Evolutionary conservation across 306 rosid species (phyloP).

Genomic region (Medicago ruthenica): DNA sequence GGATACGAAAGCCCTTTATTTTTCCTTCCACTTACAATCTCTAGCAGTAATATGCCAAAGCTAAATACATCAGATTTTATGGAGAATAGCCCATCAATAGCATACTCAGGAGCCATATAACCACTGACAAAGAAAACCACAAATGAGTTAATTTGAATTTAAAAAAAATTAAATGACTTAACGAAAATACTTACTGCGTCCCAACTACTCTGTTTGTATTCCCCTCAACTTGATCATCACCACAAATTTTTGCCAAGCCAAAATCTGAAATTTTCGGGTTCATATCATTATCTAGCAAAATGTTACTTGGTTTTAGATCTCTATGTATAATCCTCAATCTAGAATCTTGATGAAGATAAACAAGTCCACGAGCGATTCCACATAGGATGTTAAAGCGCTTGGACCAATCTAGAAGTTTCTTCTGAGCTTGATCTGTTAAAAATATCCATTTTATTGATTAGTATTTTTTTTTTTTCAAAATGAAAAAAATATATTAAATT

Average conservation of each 20-base stretch:
- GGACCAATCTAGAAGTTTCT: conserved; percentile 18
- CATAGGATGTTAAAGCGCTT: conserved; percentile 19
- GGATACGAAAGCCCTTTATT: neutral
- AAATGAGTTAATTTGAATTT: neutral
- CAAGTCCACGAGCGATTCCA: conserved; percentile 27
- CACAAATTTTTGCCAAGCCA: conserved; percentile 30
- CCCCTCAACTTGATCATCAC: conserved; percentile 29
- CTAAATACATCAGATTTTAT: conserved; percentile 36
- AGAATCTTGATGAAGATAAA: conserved; percentile 42
- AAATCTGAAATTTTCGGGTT: conserved; percentile 36
- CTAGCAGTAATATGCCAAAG: conserved; percentile 33
- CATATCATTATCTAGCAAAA: conserved; percentile 15
- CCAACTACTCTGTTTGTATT: conserved; percentile 22
- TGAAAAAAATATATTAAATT: too few relatives aligned
- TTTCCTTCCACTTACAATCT: conserved; percentile 34
- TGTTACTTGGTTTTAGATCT: conserved; percentile 33
- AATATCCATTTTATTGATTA: neutral
- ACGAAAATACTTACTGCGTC: conserved; percentile 14
- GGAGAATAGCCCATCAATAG: conserved; percentile 21
- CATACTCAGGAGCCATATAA: conserved; percentile 42
- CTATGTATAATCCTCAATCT: conserved; percentile 36
- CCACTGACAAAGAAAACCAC: neutral
- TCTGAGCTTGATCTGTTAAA: neutral
- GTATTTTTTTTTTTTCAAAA: neutral
- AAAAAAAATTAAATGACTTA: neutral